These are phyloP conservation scores for Teratosphaeria epicoccoides DNA, from an alignment of 2,329 filamentous ascomycete species.

Conservation along the genomic window DNA sequence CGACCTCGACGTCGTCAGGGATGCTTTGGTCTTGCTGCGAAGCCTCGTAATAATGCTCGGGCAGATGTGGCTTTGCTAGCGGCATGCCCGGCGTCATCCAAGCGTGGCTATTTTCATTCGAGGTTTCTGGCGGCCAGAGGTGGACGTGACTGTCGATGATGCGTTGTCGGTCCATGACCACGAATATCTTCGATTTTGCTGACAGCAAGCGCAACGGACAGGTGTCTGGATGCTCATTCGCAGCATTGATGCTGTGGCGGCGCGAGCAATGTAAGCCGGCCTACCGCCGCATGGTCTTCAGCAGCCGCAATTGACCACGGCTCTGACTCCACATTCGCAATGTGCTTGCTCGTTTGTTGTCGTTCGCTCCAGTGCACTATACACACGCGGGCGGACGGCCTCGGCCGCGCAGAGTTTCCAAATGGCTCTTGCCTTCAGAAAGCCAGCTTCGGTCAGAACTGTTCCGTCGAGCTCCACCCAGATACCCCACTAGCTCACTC, in stretches of 20 bases:
- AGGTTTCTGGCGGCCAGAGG: constrained; percentile 59
- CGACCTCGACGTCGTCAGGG: constrained; percentile 20
- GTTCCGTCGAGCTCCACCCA: not conserved
- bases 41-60: constrained; percentile 22
- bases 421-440: not conserved
- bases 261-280: too few species aligned
- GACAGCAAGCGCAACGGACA: not conserved
- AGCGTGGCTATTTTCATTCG: constrained; percentile 50
- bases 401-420: too few species aligned
- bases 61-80: constrained; percentile 53
- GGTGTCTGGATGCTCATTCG: not conserved
- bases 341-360: too few species aligned
- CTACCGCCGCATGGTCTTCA: too few species aligned
- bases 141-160: constrained; percentile 90
- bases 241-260: too few species aligned
- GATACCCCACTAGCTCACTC: constrained; percentile 1
- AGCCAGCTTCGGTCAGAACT: not conserved
- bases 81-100: constrained; percentile 56
- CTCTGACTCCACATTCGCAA: too few species aligned
- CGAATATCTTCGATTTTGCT: not conserved
- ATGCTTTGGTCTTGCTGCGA: constrained; percentile 26
- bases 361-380: too few species aligned
- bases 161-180: constrained; percentile 17
- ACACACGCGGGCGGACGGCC: too few species aligned
- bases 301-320: too few species aligned